Percentiles rank a stretch among this genome's conserved stretches.
Conservation (phyloP, 148 eudicot genomes). For the Heliosperma pusillum region DNA sequence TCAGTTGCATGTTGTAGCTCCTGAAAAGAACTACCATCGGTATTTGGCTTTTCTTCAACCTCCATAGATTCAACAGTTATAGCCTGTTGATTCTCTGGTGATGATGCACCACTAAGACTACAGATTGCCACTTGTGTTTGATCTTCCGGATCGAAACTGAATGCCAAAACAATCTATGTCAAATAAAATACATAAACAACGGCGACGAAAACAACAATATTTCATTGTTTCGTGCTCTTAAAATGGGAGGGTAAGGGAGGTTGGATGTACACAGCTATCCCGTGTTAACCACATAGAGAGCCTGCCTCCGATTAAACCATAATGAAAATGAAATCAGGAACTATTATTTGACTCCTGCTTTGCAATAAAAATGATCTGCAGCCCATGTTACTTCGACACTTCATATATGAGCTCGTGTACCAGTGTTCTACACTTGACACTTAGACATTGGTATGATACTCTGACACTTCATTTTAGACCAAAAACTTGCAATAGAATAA, state of each 20-base stretch:
- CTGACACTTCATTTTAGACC: no score
- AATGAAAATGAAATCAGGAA: not conserved
- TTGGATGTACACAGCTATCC: not conserved
- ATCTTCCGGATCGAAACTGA: conserved; percentile 71
- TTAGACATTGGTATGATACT: no score
- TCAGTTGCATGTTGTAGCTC: conserved; percentile 28
- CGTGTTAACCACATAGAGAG: not conserved
- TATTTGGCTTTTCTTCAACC: conserved; percentile 32
- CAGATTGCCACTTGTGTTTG: conserved; percentile 26
- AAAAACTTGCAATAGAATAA: no score
- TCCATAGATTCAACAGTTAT: conserved; percentile 26
- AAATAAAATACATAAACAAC: conserved; percentile 1
- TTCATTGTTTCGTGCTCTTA: not conserved
- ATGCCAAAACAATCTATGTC: conserved; percentile 31
- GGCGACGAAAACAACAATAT: not conserved
- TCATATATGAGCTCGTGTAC: no score
- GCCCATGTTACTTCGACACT: no score
- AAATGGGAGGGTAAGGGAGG: not conserved
- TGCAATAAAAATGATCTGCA: no score
- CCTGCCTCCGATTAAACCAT: not conserved
- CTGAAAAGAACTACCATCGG: conserved; percentile 21
- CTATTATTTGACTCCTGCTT: not conserved
- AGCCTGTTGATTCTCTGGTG: conserved; percentile 24
- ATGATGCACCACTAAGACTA: conserved; percentile 24
- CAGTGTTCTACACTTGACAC: no score